A percentile compares a stretch with the other conserved stretches of the same genome.
These are phyloP conservation scores for Blastobotrys raffinosifermentans DNA, from an alignment of 1,139 yeast genomes.

Conservation along the genomic window DNA sequence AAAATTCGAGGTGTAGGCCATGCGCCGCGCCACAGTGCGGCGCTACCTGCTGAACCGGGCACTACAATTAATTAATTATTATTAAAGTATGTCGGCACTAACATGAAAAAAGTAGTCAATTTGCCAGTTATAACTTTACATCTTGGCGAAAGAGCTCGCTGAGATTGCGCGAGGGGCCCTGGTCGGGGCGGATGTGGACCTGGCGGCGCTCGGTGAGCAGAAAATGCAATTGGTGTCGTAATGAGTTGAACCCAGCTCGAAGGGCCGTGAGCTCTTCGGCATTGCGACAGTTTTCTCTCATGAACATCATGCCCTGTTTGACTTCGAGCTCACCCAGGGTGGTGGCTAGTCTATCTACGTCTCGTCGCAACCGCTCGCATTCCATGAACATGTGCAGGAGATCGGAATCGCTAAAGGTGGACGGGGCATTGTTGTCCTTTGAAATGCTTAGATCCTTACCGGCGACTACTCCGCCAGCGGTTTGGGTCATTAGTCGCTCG, in stretches of 20 bases:
- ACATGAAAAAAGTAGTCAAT: no score
- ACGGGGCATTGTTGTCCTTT: slow-evolving; percentile 2
- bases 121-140: no score
- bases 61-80: no score
- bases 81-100: no score
- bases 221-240: slow-evolving; percentile 35
- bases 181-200: no score
- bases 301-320: slow-evolving; percentile 31
- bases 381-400: slow-evolving; percentile 32
- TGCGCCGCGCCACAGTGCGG: no score
- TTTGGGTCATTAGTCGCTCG: slow-evolving; percentile 21
- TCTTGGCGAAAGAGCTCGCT: no score
- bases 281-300: slow-evolving; percentile 32
- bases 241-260: slow-evolving; percentile 30
- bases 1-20: no score
- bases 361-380: slow-evolving; percentile 33
- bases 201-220: slow-evolving; percentile 31
- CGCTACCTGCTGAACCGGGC: no score
- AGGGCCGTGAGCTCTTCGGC: slow-evolving; percentile 32
- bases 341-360: slow-evolving; percentile 29
- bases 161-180: no score
- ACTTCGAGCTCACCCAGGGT: slow-evolving; percentile 32
- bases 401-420: slow-evolving; percentile 24
- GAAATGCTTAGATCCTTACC: no score
- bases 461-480: slow-evolving; percentile 8